Conservation (phyloP, 805 yeast species). For the Debaryomyces hansenii region DNA sequence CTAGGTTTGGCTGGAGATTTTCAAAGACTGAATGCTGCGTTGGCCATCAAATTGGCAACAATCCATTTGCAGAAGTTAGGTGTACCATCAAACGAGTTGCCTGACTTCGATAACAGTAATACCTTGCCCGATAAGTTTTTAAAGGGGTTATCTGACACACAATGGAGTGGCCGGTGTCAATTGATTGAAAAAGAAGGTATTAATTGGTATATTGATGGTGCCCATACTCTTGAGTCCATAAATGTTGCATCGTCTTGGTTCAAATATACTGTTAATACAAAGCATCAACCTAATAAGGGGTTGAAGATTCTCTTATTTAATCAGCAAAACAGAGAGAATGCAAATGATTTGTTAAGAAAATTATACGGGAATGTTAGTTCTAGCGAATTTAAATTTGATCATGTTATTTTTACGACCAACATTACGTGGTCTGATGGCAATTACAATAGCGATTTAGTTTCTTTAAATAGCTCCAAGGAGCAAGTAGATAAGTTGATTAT, state of each 20-base stretch:
- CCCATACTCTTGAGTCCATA: constrained; percentile 89
- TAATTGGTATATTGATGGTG: constrained; percentile 92
- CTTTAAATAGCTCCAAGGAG: constrained; percentile 78
- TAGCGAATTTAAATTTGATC: constrained; percentile 56
- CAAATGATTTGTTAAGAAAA: constrained; percentile 57
- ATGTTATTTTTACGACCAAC: constrained; percentile 85
- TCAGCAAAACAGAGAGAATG: constrained; percentile 88
- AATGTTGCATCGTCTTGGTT: constrained; percentile 85
- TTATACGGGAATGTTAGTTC: constrained; percentile 46
- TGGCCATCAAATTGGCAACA: constrained; percentile 73
- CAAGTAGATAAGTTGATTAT: constrained; percentile 78
- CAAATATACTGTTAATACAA: constrained; percentile 16
- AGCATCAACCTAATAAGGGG: constrained; percentile 23
- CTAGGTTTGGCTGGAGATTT: constrained; percentile 83
- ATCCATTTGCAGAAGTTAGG: constrained; percentile 58
- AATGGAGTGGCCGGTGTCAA: constrained; percentile 98
- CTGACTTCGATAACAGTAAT: constrained; percentile 18
- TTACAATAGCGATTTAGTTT: constrained; percentile 79
- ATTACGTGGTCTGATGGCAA: constrained; percentile 84
- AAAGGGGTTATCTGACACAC: constrained; percentile 62
- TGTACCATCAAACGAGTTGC: constrained; percentile 24
- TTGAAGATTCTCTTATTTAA: constrained; percentile 70
- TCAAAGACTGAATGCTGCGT: constrained; percentile 81
- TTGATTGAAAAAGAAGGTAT: constrained; percentile 47
- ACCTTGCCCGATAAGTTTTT: constrained; percentile 50